Conservation (phyloP, 208 protist genomes). For the Vickermania spadyakhi region DNA sequence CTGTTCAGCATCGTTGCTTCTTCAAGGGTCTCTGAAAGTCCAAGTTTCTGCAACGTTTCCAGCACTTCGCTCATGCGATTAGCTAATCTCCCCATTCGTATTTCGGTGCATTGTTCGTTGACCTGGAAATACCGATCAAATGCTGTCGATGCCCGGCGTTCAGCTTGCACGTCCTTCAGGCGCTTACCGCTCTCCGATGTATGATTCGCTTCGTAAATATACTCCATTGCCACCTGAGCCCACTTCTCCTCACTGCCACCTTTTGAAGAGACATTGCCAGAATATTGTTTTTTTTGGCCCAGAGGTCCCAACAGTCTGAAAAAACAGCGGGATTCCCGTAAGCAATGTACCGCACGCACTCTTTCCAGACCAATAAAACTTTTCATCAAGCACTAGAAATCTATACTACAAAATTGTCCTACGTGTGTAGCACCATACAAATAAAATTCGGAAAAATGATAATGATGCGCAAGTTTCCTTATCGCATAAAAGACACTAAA, state of each 20-base stretch:
- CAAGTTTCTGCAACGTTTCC: conserved; percentile 43
- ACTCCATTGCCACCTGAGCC: conserved; percentile 82
- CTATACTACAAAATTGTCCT: too few species aligned
- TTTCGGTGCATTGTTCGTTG: conserved; percentile 35
- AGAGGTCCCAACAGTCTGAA: too few species aligned
- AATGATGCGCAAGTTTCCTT: too few species aligned
- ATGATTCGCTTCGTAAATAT: conserved; percentile 82
- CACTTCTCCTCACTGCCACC: conserved; percentile 81
- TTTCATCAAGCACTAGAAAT: too few species aligned
- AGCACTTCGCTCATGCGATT: conserved; percentile 63
- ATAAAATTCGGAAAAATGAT: too few species aligned
- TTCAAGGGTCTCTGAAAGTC: conserved; percentile 30
- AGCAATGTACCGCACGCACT: too few species aligned
- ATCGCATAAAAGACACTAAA: too few species aligned
- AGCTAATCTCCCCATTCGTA: conserved; percentile 30
- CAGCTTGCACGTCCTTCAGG: conserved; percentile 59
- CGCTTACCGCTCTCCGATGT: conserved; percentile 73
- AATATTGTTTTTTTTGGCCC: too few species aligned
- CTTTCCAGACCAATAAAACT: too few species aligned
- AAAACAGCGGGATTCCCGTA: too few species aligned
- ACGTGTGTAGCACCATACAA: too few species aligned
- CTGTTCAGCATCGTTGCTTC: conserved; percentile 65
- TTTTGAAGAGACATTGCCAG: too few species aligned
- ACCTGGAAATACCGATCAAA: conserved; percentile 64
- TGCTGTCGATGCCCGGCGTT: conserved; percentile 46